A percentile compares a stretch with the other conserved stretches of the same genome.
These are phyloP conservation scores for Secale cereale DNA, from an alignment of 176 grass and related monocot species.

Conservation along the genomic window DNA sequence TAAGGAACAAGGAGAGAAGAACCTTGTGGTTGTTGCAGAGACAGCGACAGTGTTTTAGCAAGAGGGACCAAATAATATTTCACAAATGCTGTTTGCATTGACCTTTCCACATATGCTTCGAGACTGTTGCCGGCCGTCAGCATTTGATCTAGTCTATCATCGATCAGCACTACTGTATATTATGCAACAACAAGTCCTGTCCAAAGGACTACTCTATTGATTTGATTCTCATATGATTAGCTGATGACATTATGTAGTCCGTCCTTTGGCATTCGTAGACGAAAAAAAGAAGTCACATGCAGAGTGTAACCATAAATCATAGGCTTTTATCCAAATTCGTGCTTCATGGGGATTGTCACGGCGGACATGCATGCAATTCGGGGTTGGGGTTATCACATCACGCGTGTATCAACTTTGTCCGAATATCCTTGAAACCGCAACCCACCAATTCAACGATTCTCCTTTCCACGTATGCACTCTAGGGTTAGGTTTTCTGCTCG, in stretches of 20 bases:
- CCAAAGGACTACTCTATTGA: background rate
- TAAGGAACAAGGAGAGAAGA: background rate
- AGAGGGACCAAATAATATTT: background rate
- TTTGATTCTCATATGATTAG: background rate
- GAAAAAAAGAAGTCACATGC: background rate
- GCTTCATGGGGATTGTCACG: too few species aligned
- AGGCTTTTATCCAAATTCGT: too few species aligned
- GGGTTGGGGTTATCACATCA: too few species aligned
- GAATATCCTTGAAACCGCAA: too few species aligned
- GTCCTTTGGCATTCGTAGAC: background rate
- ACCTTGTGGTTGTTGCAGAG: background rate
- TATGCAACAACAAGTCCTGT: background rate
- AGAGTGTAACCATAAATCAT: background rate
- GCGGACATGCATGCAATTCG: too few species aligned
- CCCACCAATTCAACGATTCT: too few species aligned
- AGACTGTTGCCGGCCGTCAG: background rate
- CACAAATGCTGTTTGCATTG: background rate
- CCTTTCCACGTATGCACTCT: too few species aligned
- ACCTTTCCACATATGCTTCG: background rate
- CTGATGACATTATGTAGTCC: background rate
- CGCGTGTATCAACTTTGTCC: too few species aligned
- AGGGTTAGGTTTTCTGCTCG: too few species aligned
- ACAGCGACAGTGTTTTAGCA: background rate
- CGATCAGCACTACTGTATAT: background rate
- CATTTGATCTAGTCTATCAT: background rate